These are phyloP conservation scores for Podospora conica DNA, from an alignment of 495 filamentous ascomycete genomes.

Conservation along the genomic window DNA sequence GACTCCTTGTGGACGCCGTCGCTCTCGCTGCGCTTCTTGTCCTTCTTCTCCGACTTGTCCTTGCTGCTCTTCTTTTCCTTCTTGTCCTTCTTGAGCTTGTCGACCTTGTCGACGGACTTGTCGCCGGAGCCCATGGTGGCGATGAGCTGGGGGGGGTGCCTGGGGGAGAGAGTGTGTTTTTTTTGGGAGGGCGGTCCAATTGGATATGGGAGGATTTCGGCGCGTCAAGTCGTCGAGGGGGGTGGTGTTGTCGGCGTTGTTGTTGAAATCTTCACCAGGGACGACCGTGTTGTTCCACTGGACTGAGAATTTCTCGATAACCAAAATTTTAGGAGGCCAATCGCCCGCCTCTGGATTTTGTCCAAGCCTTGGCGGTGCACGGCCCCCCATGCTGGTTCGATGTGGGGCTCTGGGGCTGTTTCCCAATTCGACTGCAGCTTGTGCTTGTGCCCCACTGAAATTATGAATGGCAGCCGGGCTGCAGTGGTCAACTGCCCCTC, in stretches of 20 bases:
- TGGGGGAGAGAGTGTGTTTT: not conserved
- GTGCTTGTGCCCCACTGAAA: constrained; percentile 18
- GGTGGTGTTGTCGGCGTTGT: not conserved
- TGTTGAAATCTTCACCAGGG: not conserved
- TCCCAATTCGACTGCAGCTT: not conserved
- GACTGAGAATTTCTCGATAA: constrained; percentile 23
- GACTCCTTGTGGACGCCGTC: constrained; percentile 66
- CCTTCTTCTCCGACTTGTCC: constrained; percentile 52
- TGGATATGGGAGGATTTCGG: not conserved
- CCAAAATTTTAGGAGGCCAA: constrained; percentile 30
- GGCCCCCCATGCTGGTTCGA: not conserved
- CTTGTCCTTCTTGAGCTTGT: not conserved
- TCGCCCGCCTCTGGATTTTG: constrained; percentile 20
- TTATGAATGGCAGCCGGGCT: constrained; percentile 3
- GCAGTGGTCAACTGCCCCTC: constrained; percentile 1
- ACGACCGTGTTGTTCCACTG: constrained; percentile 2
- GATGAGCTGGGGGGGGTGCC: not conserved
- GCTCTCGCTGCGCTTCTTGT: constrained; percentile 63
- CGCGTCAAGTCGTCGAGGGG: not conserved
- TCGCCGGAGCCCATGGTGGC: constrained; percentile 23
- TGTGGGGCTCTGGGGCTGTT: not conserved
- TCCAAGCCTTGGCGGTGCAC: not conserved
- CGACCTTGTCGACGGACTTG: constrained; percentile 18
- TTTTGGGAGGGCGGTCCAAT: not conserved
- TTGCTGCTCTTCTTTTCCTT: constrained; percentile 18